A percentile compares a stretch with the other conserved stretches of the same genome.
Evolutionary conservation across 2,329 filamentous ascomycete genomes (phyloP).

Genomic region (Fusarium acutatum): DNA sequence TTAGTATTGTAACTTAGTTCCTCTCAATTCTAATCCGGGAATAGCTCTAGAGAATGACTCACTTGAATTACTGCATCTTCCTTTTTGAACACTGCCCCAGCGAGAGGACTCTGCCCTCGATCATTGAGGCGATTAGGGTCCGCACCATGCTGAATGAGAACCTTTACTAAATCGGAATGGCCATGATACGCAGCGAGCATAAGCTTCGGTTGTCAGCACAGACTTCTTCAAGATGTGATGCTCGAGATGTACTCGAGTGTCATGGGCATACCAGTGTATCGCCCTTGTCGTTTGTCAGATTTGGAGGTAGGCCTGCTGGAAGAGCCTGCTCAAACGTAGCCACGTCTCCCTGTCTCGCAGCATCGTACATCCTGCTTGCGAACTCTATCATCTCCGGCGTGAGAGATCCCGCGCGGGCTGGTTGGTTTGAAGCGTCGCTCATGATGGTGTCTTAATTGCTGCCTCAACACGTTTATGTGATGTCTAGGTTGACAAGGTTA

Average conservation of each 20-base stretch:
- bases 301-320: conserved; percentile 70
- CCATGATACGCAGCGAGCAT: conserved; percentile 80
- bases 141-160: conserved; percentile 69
- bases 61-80: conserved; percentile 71
- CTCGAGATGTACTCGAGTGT: not conserved
- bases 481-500: not conserved
- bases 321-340: conserved; percentile 70
- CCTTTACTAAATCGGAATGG: conserved; percentile 65
- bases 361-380: conserved; percentile 72
- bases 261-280: conserved; percentile 68
- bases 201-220: conserved; percentile 53
- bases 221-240: not conserved
- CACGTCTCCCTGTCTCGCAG: conserved; percentile 68
- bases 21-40: not conserved
- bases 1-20: not conserved
- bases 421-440: conserved; percentile 23
- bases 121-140: conserved; percentile 76
- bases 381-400: conserved; percentile 73
- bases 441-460: conserved; percentile 6
- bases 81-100: conserved; percentile 77
- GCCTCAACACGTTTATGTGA: not conserved
- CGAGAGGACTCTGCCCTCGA: conserved; percentile 72
- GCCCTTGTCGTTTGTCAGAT: conserved; percentile 77
- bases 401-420: conserved; percentile 44
- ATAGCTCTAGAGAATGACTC: not conserved